Evolutionary conservation across 2,329 filamentous ascomycete genomes (phyloP).

Genomic region (Ophiocordyceps camponoti-floridani): DNA sequence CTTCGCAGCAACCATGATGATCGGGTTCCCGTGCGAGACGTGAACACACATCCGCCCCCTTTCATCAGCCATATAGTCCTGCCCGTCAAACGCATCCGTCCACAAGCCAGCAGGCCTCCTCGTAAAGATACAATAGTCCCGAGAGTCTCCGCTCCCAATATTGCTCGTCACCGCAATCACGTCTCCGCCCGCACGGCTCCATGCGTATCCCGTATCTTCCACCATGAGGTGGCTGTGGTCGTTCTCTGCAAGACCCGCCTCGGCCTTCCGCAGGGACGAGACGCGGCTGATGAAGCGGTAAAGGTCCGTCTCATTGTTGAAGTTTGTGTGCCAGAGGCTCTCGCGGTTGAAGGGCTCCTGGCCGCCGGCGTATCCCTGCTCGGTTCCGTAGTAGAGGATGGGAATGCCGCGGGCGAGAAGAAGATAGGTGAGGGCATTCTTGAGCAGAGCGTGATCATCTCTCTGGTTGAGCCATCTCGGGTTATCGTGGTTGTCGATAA

Average conservation of each 20-base stretch:
- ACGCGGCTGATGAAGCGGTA: constrained; percentile 24
- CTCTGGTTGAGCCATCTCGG: constrained; percentile 33
- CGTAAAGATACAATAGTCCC: constrained; percentile 23
- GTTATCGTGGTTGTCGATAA: constrained; percentile 43
- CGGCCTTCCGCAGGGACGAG: constrained; percentile 25
- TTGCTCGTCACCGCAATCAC: constrained; percentile 28
- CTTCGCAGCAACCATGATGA: constrained; percentile 10
- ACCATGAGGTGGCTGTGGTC: constrained; percentile 26
- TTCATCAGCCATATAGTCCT: constrained; percentile 17
- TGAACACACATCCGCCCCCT: constrained; percentile 21
- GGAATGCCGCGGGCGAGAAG: constrained; percentile 44
- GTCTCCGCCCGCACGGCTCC: constrained; percentile 22
- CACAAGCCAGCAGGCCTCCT: constrained; percentile 18
- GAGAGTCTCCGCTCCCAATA: constrained; percentile 17
- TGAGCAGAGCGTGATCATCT: constrained; percentile 33
- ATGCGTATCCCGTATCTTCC: constrained; percentile 23
- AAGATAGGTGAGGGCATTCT: constrained; percentile 44
- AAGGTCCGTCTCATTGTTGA: constrained; percentile 23
- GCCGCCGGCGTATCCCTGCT: constrained; percentile 37
- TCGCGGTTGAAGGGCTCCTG: constrained; percentile 35
- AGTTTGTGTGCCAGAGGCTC: constrained; percentile 36
- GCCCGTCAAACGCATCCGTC: constrained; percentile 19
- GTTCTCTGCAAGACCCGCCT: constrained; percentile 22
- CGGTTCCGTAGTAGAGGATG: constrained; percentile 47
- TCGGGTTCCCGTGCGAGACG: constrained; percentile 22